Evolutionary conservation across 1,284 basidiomycete species (phyloP).

Genomic region (Heliocybe sulcata): DNA sequence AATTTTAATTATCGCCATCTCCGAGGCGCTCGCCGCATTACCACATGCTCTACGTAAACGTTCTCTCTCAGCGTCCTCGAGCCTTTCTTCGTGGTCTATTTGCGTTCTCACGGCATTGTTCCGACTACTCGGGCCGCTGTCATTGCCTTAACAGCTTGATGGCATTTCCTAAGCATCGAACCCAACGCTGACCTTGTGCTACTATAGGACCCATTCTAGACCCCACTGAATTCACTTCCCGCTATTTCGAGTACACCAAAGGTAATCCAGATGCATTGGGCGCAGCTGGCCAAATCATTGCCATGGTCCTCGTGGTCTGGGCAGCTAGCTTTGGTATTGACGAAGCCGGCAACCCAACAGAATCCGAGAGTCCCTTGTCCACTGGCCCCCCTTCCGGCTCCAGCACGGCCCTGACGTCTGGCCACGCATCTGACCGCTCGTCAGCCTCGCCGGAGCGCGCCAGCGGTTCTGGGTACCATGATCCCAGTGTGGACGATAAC

Average conservation of each 20-base stretch:
- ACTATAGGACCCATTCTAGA: constrained; percentile 63
- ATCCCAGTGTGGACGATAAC: constrained; percentile 16
- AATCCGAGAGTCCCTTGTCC: constrained; percentile 19
- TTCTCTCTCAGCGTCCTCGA: constrained; percentile 6
- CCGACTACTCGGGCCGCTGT: constrained; percentile 28
- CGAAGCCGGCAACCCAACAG: constrained; percentile 49
- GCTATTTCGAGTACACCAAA: constrained; percentile 57
- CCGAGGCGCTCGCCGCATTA: background rate
- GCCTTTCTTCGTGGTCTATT: background rate
- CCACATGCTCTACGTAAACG: background rate
- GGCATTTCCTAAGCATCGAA: too few relatives aligned
- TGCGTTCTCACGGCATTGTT: constrained; percentile 13
- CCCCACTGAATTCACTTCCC: constrained; percentile 63
- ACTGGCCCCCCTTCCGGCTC: background rate
- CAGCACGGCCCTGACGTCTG: background rate
- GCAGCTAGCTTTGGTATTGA: constrained; percentile 82
- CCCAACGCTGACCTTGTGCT: background rate
- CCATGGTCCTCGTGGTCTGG: constrained; percentile 75
- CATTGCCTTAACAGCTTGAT: background rate
- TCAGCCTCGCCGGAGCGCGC: background rate
- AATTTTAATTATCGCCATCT: background rate
- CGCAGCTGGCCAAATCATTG: constrained; percentile 55
- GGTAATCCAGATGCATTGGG: constrained; percentile 46
- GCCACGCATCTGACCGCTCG: background rate
- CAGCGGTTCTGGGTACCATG: background rate